Conservation (phyloP, 176 grass and related monocot genomes). For the Eleusine coracana region DNA sequence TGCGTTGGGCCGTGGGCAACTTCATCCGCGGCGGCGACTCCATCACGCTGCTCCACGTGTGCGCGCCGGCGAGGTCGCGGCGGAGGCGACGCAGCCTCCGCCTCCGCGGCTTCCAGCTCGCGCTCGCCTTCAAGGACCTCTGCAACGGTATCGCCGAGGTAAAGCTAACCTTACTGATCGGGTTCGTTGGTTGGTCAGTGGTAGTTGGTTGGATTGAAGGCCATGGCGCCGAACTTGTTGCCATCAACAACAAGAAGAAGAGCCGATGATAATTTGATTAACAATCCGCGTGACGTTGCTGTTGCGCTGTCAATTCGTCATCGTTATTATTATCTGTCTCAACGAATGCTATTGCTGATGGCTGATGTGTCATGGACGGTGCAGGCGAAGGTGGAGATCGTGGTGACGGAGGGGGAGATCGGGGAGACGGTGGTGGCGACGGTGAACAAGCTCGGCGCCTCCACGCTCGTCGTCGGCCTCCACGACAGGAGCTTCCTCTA, state of each 20-base stretch:
- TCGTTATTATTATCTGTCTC: not conserved
- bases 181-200: not conserved
- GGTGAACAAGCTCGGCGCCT: slow-evolving; percentile 60
- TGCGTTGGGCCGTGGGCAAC: slow-evolving; percentile 87
- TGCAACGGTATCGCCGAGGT: slow-evolving; percentile 96
- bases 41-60: slow-evolving; percentile 91
- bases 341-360: not conserved
- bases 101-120: slow-evolving; percentile 82
- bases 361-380: not conserved
- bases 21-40: slow-evolving; percentile 81
- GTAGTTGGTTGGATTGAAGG: not conserved
- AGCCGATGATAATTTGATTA: too few relatives aligned
- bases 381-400: slow-evolving; percentile 91
- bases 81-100: slow-evolving; percentile 56
- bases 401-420: slow-evolving; percentile 83
- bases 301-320: not conserved
- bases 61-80: slow-evolving; percentile 58
- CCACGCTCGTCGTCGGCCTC: slow-evolving; percentile 83
- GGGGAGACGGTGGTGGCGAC: slow-evolving; percentile 64
- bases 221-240: not conserved
- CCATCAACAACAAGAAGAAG: not conserved
- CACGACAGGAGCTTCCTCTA: slow-evolving; percentile 92
- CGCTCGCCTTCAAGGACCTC: slow-evolving; percentile 92
- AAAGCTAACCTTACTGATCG: not conserved
- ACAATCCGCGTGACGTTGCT: not conserved